Conservation (phyloP, 2,329 filamentous ascomycete species). For the Cytospora piceicola region DNA sequence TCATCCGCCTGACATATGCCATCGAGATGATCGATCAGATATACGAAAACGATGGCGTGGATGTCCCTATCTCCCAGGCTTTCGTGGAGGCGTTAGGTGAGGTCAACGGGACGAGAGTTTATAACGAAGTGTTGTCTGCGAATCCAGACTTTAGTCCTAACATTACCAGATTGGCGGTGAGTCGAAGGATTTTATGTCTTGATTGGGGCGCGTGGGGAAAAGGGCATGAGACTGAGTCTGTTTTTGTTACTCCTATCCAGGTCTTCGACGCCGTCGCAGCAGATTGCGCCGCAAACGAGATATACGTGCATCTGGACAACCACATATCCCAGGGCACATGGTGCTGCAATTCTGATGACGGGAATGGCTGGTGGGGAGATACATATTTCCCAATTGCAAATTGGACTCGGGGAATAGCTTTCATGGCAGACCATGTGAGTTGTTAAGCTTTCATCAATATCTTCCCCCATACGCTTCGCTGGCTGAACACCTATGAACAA, state of each 20-base stretch:
- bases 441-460: no score
- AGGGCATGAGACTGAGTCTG: neutral
- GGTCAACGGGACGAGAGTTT: slow-evolving; percentile 51
- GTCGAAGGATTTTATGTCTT: neutral
- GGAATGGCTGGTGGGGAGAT: slow-evolving; percentile 58
- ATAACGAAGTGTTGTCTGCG: slow-evolving; percentile 50
- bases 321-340: slow-evolving; percentile 54
- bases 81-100: slow-evolving; percentile 47
- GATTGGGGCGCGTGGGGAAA: no score
- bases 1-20: slow-evolving; percentile 58
- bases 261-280: slow-evolving; percentile 60
- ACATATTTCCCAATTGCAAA: slow-evolving; percentile 55
- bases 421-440: slow-evolving; percentile 55
- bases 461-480: no score
- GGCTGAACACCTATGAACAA: slow-evolving; percentile 29
- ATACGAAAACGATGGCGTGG: slow-evolving; percentile 43
- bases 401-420: slow-evolving; percentile 57
- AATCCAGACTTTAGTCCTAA: slow-evolving; percentile 53
- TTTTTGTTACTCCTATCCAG: slow-evolving; percentile 26
- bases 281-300: slow-evolving; percentile 51
- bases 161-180: slow-evolving; percentile 51
- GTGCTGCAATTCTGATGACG: slow-evolving; percentile 52
- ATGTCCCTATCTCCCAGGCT: slow-evolving; percentile 43
- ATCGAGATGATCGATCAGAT: slow-evolving; percentile 60
- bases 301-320: slow-evolving; percentile 56